Percentiles rank a stretch among this genome's conserved stretches.
phyloP scores from a whole-genome alignment of 345 rosid genomes.

The Hirschfeldia incana region DNA sequence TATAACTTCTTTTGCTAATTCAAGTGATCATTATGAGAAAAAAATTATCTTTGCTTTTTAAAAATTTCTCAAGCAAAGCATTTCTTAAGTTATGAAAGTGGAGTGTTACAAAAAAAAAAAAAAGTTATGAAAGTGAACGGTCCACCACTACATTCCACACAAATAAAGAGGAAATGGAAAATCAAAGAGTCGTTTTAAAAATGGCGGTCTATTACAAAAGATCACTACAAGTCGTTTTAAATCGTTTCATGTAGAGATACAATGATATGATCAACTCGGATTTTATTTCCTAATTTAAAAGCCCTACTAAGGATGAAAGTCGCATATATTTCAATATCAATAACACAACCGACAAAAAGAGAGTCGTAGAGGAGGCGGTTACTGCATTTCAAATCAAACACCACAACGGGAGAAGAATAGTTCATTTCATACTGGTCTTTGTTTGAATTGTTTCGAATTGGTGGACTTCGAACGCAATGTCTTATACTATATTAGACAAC shows the following conservation, averaged over 20 bases:
- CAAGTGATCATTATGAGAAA: background rate
- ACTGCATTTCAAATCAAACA: conserved; percentile 1
- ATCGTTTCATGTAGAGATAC: background rate
- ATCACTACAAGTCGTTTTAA: background rate
- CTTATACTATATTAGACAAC: background rate
- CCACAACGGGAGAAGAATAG: conserved; percentile 2
- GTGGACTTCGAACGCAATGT: background rate
- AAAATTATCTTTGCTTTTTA: background rate
- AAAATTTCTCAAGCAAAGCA: background rate
- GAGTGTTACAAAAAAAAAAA: too few relatives aligned
- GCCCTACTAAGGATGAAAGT: background rate
- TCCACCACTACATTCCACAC: conserved; percentile 4
- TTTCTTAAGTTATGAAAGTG: too few relatives aligned
- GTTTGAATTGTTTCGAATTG: background rate
- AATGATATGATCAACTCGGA: background rate
- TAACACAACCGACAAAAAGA: conserved; percentile 15
- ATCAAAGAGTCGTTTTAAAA: too few relatives aligned
- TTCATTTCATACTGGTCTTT: conserved; percentile 23
- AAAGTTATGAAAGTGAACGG: background rate
- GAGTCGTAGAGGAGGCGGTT: conserved; percentile 9
- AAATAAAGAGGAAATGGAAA: background rate
- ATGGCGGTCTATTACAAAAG: background rate
- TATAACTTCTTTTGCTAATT: conserved; percentile 9
- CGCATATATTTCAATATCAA: background rate
- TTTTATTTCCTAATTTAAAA: background rate